phyloP scores from a whole-genome alignment of 1,139 yeast species.

The Hansenula lynferdii region DNA sequence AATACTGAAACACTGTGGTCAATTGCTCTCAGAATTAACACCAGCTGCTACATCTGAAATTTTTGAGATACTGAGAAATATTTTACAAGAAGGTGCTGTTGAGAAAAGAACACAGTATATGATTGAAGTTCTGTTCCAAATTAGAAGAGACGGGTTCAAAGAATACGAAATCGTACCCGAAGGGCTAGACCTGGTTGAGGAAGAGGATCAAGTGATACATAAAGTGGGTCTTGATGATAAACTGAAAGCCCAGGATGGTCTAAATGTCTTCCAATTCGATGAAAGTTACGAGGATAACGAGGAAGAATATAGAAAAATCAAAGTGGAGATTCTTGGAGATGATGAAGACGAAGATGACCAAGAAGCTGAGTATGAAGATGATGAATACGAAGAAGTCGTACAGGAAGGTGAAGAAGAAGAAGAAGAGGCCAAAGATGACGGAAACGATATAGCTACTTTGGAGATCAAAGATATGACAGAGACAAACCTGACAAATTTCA shows the following conservation, averaged over 20 bases:
- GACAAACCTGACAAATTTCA: constrained; percentile 53
- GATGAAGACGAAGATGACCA: constrained; percentile 26
- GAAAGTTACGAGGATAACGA: constrained; percentile 49
- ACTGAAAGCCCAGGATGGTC: constrained; percentile 39
- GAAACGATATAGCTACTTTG: constrained; percentile 16
- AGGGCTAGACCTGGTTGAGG: constrained; percentile 58
- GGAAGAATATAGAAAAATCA: constrained; percentile 33
- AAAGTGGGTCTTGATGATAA: constrained; percentile 49
- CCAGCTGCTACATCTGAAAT: constrained; percentile 44
- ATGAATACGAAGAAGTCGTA: constrained; percentile 11
- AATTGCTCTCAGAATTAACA: constrained; percentile 36
- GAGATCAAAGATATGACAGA: constrained; percentile 66
- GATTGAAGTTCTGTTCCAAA: constrained; percentile 49
- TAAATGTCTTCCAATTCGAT: constrained; percentile 53
- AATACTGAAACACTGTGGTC: constrained; percentile 41
- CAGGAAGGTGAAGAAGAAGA: constrained; percentile 31
- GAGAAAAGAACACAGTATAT: constrained; percentile 39
- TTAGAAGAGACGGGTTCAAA: constrained; percentile 44
- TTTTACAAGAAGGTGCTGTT: constrained; percentile 52
- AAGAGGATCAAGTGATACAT: constrained; percentile 59
- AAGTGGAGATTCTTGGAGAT: constrained; percentile 43
- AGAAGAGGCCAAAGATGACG: constrained; percentile 21
- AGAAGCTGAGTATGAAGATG: constrained; percentile 13
- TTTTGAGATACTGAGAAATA: constrained; percentile 54
- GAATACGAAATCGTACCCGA: constrained; percentile 36